Evolutionary conservation across 306 rosid species (phyloP).

Genomic region (Phaseolus lunatus): DNA sequence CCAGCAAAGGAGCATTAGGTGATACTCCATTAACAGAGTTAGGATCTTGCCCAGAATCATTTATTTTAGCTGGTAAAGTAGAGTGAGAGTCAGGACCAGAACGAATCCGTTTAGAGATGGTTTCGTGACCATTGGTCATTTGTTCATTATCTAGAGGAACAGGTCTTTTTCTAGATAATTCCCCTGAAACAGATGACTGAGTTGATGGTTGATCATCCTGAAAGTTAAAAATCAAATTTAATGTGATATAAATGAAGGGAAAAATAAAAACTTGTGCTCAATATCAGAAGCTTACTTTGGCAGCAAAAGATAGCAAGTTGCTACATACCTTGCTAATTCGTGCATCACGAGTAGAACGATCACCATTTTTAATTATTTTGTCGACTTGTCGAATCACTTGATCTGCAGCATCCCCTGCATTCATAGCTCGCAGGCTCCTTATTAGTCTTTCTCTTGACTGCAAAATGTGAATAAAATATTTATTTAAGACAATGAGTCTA

Average conservation of each 20-base stretch:
- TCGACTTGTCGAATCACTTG: constrained; percentile 95
- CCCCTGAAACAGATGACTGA: constrained; percentile 71
- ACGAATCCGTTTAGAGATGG: constrained; percentile 65
- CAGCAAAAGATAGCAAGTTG: background rate
- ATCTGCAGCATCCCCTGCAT: constrained; percentile 97
- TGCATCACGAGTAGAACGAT: constrained; percentile 79
- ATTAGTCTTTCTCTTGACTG: constrained; percentile 91
- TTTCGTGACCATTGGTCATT: constrained; percentile 71
- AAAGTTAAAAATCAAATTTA: constrained; percentile 38
- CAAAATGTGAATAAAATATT: constrained; percentile 45
- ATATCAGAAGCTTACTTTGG: constrained; percentile 27
- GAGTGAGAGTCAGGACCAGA: constrained; percentile 62
- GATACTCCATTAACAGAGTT: constrained; percentile 63
- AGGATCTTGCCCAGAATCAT: constrained; percentile 66
- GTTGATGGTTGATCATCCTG: constrained; percentile 79
- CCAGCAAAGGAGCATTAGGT: constrained; percentile 63
- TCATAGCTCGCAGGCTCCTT: constrained; percentile 83
- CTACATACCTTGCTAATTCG: constrained; percentile 71
- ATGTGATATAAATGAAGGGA: constrained; percentile 8
- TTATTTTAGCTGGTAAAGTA: constrained; percentile 59
- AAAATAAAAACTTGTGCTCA: constrained; percentile 30
- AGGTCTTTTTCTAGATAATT: constrained; percentile 69
- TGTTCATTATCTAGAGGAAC: constrained; percentile 73
- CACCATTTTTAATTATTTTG: constrained; percentile 79
- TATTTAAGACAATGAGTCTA: constrained; percentile 24